Conservation (phyloP, 2,329 filamentous ascomycete species). For the Alternaria ventricosa region DNA sequence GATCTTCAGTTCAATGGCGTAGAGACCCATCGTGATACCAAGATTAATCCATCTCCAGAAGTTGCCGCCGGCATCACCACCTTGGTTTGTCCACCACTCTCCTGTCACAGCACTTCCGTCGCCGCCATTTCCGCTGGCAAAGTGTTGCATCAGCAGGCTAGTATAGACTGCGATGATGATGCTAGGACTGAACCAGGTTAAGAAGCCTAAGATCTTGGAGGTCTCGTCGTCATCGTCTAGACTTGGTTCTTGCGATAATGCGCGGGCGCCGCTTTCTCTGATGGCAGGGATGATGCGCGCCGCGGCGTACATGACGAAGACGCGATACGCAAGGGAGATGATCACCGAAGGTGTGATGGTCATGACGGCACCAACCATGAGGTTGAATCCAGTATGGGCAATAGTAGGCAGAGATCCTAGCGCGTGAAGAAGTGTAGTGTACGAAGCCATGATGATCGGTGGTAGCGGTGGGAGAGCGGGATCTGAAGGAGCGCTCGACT, state of each 20-base stretch:
- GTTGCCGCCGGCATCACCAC: constrained; percentile 82
- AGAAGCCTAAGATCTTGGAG: constrained; percentile 77
- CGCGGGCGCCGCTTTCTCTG: constrained; percentile 81
- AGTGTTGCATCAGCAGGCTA: constrained; percentile 92
- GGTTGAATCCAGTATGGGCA: constrained; percentile 81
- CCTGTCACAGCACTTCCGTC: constrained; percentile 55
- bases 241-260: constrained; percentile 81
- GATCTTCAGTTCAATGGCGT: constrained; percentile 88
- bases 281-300: constrained; percentile 96
- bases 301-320: constrained; percentile 93
- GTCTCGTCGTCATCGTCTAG: constrained; percentile 86
- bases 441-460: constrained; percentile 97
- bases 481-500: constrained; percentile 63
- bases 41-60: constrained; percentile 95
- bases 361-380: constrained; percentile 89
- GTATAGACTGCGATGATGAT: constrained; percentile 97
- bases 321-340: constrained; percentile 90
- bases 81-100: constrained; percentile 84
- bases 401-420: constrained; percentile 83
- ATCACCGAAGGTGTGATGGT: constrained; percentile 96
- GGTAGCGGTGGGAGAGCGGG: constrained; percentile 96
- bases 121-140: constrained; percentile 68
- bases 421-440: constrained; percentile 86
- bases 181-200: constrained; percentile 93
- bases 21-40: constrained; percentile 84